Conservation (phyloP, 208 protist genomes). For the Trypanosoma boissoni region DNA sequence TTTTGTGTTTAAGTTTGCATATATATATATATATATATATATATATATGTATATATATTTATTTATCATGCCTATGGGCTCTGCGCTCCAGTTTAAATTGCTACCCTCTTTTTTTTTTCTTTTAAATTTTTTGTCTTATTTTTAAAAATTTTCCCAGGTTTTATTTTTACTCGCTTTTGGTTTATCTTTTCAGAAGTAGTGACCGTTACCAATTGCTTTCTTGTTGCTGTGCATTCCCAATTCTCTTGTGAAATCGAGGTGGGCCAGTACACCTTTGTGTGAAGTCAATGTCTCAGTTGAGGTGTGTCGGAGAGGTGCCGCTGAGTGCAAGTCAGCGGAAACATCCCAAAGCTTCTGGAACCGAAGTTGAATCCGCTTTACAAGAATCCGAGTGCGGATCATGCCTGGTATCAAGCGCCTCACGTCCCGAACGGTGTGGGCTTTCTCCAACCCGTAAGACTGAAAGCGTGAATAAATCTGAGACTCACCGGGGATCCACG, state of each 20-base stretch:
- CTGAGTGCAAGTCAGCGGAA: too few species aligned
- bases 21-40: slow-evolving; percentile 2
- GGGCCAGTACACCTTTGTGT: not conserved
- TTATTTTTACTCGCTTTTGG: not conserved
- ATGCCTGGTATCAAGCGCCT: too few species aligned
- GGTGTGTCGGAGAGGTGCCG: not conserved
- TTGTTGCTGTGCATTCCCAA: slow-evolving; percentile 4
- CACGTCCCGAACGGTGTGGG: too few species aligned
- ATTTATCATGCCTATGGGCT: not conserved
- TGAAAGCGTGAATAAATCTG: too few species aligned
- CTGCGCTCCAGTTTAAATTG: not conserved
- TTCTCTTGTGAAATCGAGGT: slow-evolving; percentile 12
- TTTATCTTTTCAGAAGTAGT: slow-evolving; percentile 4
- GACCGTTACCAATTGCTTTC: slow-evolving; percentile 7
- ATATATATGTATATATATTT: not conserved
- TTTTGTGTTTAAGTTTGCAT: too few species aligned
- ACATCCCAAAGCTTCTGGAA: too few species aligned
- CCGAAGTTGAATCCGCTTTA: too few species aligned
- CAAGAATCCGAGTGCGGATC: too few species aligned
- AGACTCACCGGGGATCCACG: too few species aligned
- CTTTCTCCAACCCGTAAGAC: too few species aligned
- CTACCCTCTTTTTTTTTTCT: slow-evolving; percentile 10
- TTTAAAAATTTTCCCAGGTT: too few species aligned
- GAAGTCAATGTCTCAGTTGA: not conserved
- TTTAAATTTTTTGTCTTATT: slow-evolving; percentile 16